Evolutionary conservation across 1,284 basidiomycete genomes (phyloP), one percentile per base, ranked within the genome.

Genomic region (Melampsora abietis-canadensis): DNA sequence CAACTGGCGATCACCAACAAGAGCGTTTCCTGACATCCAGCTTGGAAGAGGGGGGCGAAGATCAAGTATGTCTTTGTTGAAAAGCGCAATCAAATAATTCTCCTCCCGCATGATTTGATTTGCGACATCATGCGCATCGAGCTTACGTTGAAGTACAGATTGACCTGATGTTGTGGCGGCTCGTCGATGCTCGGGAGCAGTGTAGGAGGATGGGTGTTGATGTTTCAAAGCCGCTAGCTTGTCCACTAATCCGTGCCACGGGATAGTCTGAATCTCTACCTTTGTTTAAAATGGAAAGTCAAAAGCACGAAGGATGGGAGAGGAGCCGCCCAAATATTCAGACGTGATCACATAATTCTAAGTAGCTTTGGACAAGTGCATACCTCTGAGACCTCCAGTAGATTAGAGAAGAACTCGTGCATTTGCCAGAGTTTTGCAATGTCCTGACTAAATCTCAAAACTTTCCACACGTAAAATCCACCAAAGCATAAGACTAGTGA

Each of bases 51-150:
- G 94, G 1, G 86, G 86, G 6, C 89, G 88, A 15, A 98, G 85
- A 82, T 98, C 91, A 61, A 98, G 85, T 3, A 98, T 83, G 78
- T 96, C 93, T 80, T 97, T 97, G 84, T 98, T 98, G 84, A 98
- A 97, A 17, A 99, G 83, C 0, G 95, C 94, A 76, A 98, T 96
- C 66, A 99, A 86, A 82, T 97, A 99, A 83, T 99, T 99, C 82
- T 98, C 94, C 82, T 96, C 92, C 21, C 95, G 87, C 87, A 98
- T 88, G 80, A 99, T 96, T 63, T 96, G 90, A 81, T 94, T 95
- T 5, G 93, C 93, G 69, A 95, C 88, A 81, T 98, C 94, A 82
- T 98, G 96, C 0, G 95, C 96, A 80, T 99, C 95, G 14, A 98
- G 87, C n/a, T 68, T 74, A 17, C 70, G 61, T 47, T 74, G 63